These are phyloP conservation scores for Mucor mucedo DNA, from an alignment of 371 early-diverging fungal species.

Conservation along the genomic window DNA sequence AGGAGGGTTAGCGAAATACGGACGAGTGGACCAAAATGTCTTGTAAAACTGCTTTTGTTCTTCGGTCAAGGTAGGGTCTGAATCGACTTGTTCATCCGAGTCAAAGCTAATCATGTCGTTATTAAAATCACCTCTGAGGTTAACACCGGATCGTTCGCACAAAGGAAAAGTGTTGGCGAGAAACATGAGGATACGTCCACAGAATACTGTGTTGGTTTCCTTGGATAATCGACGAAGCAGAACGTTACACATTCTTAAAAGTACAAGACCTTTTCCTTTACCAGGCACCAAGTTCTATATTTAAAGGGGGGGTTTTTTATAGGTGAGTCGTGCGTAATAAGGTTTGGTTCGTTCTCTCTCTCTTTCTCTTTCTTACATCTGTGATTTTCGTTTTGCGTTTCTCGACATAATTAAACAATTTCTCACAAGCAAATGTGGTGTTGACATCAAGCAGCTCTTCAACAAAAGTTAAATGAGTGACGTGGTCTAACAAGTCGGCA, in stretches of 20 bases:
- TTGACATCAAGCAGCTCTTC: constrained; percentile 75
- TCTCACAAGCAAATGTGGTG: constrained; percentile 63
- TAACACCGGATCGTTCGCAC: constrained; percentile 84
- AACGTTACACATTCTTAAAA: constrained; percentile 86
- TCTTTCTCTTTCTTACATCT: constrained; percentile 42
- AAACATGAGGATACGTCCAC: constrained; percentile 84
- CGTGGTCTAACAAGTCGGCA: constrained; percentile 50
- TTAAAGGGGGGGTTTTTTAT: neutral
- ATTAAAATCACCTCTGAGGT: constrained; percentile 83
- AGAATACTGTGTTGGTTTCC: constrained; percentile 76
- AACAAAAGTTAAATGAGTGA: constrained; percentile 56
- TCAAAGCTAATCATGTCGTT: constrained; percentile 64
- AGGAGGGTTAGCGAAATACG: constrained; percentile 51
- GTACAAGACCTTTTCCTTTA: constrained; percentile 79
- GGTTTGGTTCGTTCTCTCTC: too few relatives aligned
- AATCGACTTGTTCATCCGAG: constrained; percentile 56
- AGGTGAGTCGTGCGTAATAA: neutral
- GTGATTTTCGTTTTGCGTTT: constrained; percentile 57
- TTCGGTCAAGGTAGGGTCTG: constrained; percentile 41
- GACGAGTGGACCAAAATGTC: constrained; percentile 48
- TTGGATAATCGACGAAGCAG: constrained; percentile 81
- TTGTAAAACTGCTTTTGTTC: constrained; percentile 55
- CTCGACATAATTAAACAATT: constrained; percentile 72
- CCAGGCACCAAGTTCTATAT: constrained; percentile 69
- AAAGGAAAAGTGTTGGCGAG: constrained; percentile 82